Conservation (phyloP, 495 filamentous ascomycete species). For the Aspergillus cristatus region DNA sequence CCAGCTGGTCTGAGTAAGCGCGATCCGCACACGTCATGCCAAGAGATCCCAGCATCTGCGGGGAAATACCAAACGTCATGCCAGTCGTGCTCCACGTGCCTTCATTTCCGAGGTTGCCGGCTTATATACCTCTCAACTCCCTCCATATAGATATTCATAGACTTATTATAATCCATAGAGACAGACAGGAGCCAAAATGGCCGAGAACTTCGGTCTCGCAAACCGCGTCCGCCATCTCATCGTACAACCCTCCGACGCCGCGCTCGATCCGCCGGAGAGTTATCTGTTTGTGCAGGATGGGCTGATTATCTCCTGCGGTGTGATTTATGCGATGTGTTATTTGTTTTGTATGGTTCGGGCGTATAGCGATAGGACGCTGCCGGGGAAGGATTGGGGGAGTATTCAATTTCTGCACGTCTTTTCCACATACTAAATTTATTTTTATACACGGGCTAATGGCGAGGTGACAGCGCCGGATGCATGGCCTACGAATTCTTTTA, state of each 20-base stretch:
- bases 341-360: conserved; percentile 7
- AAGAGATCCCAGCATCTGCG: no score
- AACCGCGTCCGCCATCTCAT: conserved; percentile 7
- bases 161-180: no score
- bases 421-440: background rate
- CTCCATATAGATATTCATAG: no score
- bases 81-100: no score
- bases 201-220: conserved; percentile 4
- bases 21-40: no score
- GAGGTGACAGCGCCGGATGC: conserved; percentile 3
- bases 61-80: no score
- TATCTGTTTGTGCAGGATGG: conserved; percentile 15
- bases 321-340: conserved; percentile 11
- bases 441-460: background rate
- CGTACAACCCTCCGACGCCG: conserved; percentile 9
- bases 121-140: no score
- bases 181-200: no score
- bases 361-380: conserved; percentile 8
- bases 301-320: conserved; percentile 12
- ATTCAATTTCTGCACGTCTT: conserved; percentile 6
- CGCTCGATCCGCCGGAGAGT: conserved; percentile 9
- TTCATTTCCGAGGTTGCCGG: no score
- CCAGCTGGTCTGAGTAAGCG: no score
- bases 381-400: conserved; percentile 1
- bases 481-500: conserved; percentile 15